phyloP scores from a whole-genome alignment of 352 stramenopile genomes.

The Globisporangium nagaii region DNA sequence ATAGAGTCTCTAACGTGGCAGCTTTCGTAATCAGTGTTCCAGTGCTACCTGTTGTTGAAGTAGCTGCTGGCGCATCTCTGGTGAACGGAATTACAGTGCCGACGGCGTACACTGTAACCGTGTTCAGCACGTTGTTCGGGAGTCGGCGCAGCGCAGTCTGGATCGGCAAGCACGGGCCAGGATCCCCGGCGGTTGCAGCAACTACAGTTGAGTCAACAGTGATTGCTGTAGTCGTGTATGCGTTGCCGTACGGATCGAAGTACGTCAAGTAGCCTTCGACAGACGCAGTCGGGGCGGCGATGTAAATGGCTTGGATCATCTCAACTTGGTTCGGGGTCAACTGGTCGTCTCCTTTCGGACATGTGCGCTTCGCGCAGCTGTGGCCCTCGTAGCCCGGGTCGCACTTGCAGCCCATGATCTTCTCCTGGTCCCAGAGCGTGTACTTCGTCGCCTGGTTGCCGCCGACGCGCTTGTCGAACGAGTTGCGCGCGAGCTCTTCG shows the following conservation, averaged over 20 bases:
- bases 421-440: slow-evolving; percentile 71
- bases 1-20: slow-evolving; percentile 6
- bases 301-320: slow-evolving; percentile 43
- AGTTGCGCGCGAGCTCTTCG: slow-evolving; percentile 38
- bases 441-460: slow-evolving; percentile 21
- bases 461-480: slow-evolving; percentile 37
- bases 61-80: slow-evolving; percentile 11
- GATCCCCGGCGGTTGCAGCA: background rate
- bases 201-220: slow-evolving; percentile 6
- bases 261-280: slow-evolving; percentile 52
- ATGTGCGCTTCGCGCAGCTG: slow-evolving; percentile 66
- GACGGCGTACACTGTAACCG: slow-evolving; percentile 14
- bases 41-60: background rate
- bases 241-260: slow-evolving; percentile 66
- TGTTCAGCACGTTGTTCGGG: slow-evolving; percentile 71
- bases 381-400: slow-evolving; percentile 47
- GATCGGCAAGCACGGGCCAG: slow-evolving; percentile 31
- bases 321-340: slow-evolving; percentile 47
- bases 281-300: background rate
- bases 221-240: slow-evolving; percentile 48
- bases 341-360: slow-evolving; percentile 80
- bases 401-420: slow-evolving; percentile 63
- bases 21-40: slow-evolving; percentile 3
- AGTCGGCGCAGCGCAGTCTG: slow-evolving; percentile 34
- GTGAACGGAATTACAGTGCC: slow-evolving; percentile 14